Percentiles rank a stretch among this genome's conserved stretches.
These are phyloP conservation scores for Cytospora paraplurivora DNA, from an alignment of 2,329 filamentous ascomycete species.

Conservation along the genomic window DNA sequence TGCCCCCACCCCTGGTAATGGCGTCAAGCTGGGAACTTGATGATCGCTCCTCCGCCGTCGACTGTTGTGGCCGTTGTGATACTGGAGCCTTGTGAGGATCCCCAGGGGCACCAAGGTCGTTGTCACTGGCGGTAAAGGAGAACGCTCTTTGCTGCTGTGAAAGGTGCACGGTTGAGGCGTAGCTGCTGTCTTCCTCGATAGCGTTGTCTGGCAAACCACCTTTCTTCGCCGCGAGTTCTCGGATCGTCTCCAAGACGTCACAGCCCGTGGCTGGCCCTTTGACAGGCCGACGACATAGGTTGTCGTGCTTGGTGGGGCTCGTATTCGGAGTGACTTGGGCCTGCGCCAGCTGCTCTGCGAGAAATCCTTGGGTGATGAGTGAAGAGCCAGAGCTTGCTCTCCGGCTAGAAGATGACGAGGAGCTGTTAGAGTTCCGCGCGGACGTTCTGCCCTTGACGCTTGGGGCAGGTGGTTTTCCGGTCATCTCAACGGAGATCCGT, in stretches of 20 bases:
- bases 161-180: slow-evolving; percentile 7
- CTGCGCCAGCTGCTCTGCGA: slow-evolving; percentile 17
- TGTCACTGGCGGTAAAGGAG: slow-evolving; percentile 13
- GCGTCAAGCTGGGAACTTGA: slow-evolving; percentile 4
- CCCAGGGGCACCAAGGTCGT: background rate
- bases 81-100: background rate
- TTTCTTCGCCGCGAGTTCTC: slow-evolving; percentile 21
- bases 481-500: slow-evolving; percentile 4
- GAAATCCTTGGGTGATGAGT: slow-evolving; percentile 22
- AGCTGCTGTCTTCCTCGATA: slow-evolving; percentile 19
- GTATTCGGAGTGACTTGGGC: slow-evolving; percentile 24
- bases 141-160: background rate
- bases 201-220: slow-evolving; percentile 25
- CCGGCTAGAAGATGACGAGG: slow-evolving; percentile 23
- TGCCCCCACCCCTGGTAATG: background rate
- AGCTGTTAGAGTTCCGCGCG: slow-evolving; percentile 3
- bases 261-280: background rate
- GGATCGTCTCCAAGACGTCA: slow-evolving; percentile 15
- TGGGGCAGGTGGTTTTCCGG: slow-evolving; percentile 1
- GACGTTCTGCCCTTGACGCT: background rate
- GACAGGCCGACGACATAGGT: slow-evolving; percentile 8
- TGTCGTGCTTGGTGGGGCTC: slow-evolving; percentile 20
- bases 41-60: slow-evolving; percentile 2
- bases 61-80: slow-evolving; percentile 1
- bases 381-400: slow-evolving; percentile 19